phyloP scores from a whole-genome alignment of 192 early-diverging fungal species.

The Linnemannia schmuckeri region DNA sequence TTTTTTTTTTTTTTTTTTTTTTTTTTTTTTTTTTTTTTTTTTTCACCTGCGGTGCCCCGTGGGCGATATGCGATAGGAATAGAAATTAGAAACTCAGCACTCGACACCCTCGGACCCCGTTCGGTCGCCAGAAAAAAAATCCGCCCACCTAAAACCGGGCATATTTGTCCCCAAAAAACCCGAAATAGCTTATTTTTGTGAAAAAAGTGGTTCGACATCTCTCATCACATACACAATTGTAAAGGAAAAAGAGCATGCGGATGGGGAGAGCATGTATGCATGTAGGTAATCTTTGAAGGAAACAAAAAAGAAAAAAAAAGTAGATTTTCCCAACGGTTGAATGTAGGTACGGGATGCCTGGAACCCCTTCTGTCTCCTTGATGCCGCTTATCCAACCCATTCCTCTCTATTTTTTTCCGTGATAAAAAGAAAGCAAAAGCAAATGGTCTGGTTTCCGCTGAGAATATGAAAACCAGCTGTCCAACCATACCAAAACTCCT shows the following conservation, averaged over 20 bases:
- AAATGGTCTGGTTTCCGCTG: background rate
- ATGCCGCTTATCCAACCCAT: background rate
- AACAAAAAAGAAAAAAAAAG: background rate
- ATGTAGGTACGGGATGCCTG: background rate
- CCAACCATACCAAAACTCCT: background rate
- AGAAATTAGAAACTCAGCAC: background rate
- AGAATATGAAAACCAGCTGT: background rate
- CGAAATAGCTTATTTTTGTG: background rate
- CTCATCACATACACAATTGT: background rate
- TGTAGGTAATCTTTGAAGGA: too few species aligned
- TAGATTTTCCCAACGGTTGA: background rate
- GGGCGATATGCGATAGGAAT: background rate
- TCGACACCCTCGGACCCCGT: background rate
- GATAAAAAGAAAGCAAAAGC: background rate
- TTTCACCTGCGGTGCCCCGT: background rate
- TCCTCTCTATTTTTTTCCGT: background rate
- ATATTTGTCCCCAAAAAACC: too few species aligned
- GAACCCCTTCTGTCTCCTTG: background rate
- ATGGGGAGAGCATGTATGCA: background rate
- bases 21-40: background rate
- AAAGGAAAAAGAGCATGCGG: background rate
- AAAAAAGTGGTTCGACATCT: too few species aligned
- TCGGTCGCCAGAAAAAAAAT: background rate
- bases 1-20: background rate
- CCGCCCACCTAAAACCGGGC: background rate